Evolutionary conservation across 2,329 filamentous ascomycete genomes (phyloP), one percentile per base, ranked within the genome.

Genomic region (Colletotrichum navitas): DNA sequence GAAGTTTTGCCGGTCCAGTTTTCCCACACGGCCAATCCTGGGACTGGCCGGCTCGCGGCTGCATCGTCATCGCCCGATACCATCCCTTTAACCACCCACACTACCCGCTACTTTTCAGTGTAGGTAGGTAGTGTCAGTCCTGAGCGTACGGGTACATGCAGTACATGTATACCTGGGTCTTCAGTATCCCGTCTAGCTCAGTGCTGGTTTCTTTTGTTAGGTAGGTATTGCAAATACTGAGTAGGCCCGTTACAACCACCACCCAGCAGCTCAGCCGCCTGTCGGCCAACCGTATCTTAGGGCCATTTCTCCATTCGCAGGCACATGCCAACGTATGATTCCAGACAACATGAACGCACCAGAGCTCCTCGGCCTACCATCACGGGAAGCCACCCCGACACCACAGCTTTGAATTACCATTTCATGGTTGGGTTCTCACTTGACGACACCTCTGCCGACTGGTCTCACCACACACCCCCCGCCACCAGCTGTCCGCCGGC

Each of bases 21-120:
- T 70, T 45, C 26, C 56, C 36, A 32, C 16, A 65, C 32, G 52
- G 43, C 63, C 63, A 60, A 66, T 55, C 67, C 55, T 56, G 47
- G 55, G 39, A n/a, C 21, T 36, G 39, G 16, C 60, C 49, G 54
- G 36, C 60, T 52, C 32, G 16, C 29, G 34, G 58, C 62, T 56
- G 68, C 63, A 67, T n/a, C 41, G 6, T 39, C 68, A 67, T 67
- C 63, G 64, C 63, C 64, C 68, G 63, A n/a, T n/a, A 10, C 43
- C 43, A 67, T 62, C 58, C 56, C 39, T 51, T 63, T 39, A 11
- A 43, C 36, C 10, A 39, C 32, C 52, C 54, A 36, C 43, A 36
- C 43, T 21, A 36, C 43, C 21, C 7, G 32, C 34, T 52, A 49
- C 64, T 36, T 26, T 54, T 58, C 36, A 68, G 68, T 58, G 36